Percentiles rank a stretch among this genome's conserved stretches.
phyloP scores from a whole-genome alignment of 2,329 filamentous ascomycete species.

The Dichotomopilus funicola region DNA sequence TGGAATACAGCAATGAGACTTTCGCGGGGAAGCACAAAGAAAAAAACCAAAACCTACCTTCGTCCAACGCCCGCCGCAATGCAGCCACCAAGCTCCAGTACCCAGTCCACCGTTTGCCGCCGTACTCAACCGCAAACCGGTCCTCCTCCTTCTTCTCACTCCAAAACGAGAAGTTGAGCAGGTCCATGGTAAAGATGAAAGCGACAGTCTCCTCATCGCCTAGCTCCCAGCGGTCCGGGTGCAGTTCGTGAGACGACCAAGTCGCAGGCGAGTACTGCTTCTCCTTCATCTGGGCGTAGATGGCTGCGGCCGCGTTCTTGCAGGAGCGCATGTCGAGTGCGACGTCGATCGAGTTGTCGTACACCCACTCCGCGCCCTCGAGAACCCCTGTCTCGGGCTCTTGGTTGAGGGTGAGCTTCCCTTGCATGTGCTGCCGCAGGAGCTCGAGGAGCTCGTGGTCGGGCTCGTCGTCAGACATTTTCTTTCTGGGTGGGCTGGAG shows the following conservation, averaged over 20 bases:
- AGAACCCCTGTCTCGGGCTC: slow-evolving; percentile 77
- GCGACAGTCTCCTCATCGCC: slow-evolving; percentile 75
- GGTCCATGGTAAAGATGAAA: slow-evolving; percentile 96
- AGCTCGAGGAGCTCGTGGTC: slow-evolving; percentile 83
- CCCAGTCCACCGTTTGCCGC: slow-evolving; percentile 77
- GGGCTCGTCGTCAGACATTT: slow-evolving; percentile 66
- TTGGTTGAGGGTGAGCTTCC: slow-evolving; percentile 46
- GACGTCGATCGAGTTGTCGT: slow-evolving; percentile 88
- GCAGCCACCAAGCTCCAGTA: slow-evolving; percentile 92
- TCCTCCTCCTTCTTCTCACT: slow-evolving; percentile 63
- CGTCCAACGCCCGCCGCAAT: slow-evolving; percentile 79
- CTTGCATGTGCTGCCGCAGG: slow-evolving; percentile 70
- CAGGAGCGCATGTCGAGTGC: slow-evolving; percentile 77
- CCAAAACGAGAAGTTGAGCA: slow-evolving; percentile 98
- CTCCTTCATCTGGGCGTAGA: slow-evolving; percentile 75
- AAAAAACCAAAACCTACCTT: slow-evolving; percentile 48
- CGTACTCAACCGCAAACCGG: slow-evolving; percentile 77
- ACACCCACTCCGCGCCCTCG: slow-evolving; percentile 75
- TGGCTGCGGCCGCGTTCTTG: slow-evolving; percentile 72
- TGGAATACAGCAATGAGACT: neutral
- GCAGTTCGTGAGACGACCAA: slow-evolving; percentile 85
- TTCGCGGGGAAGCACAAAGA: neutral
- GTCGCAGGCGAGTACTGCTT: slow-evolving; percentile 76
- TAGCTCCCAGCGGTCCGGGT: slow-evolving; percentile 56
- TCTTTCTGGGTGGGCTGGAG: neutral